phyloP scores from a whole-genome alignment of 1,139 yeast genomes.

The Yamadazyma dushanensis region DNA sequence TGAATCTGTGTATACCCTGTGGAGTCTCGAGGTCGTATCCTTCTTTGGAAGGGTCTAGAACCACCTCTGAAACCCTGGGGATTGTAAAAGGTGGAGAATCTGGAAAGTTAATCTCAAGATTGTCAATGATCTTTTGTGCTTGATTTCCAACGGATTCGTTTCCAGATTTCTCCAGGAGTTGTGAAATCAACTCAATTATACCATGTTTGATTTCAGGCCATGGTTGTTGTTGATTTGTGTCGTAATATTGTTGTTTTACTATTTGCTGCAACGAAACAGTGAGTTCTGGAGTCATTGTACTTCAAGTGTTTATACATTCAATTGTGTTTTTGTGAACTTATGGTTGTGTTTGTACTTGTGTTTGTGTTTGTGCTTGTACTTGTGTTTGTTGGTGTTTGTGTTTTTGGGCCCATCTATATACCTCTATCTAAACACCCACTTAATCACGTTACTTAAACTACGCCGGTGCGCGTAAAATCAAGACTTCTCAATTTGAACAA shows the following conservation, averaged over 20 bases:
- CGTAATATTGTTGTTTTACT: constrained; percentile 2
- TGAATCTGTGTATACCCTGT: constrained; percentile 28
- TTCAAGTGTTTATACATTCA: neutral
- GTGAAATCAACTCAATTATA: neutral
- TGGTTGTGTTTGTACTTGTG: neutral
- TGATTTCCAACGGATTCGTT: neutral
- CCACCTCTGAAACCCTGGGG: constrained; percentile 54
- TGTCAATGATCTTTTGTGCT: constrained; percentile 10
- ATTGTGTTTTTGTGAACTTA: neutral
- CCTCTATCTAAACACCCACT: too few species aligned
- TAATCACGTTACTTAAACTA: constrained; percentile 3
- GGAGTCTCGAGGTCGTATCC: constrained; percentile 31
- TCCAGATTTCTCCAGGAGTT: neutral
- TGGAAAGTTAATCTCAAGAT: constrained; percentile 27
- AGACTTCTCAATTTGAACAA: neutral
- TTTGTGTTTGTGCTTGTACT: too few species aligned
- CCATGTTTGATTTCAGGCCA: neutral
- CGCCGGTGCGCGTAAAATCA: constrained; percentile 5
- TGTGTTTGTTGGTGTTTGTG: too few species aligned
- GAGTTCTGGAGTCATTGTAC: neutral
- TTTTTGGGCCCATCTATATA: too few species aligned
- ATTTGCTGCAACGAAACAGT: constrained; percentile 1
- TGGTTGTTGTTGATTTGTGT: neutral
- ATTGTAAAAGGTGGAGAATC: constrained; percentile 59
- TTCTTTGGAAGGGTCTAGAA: constrained; percentile 36